Base-by-base conservation (phyloP, 2,329 filamentous ascomycete species). In the Tolypocladium paradoxum region DNA sequence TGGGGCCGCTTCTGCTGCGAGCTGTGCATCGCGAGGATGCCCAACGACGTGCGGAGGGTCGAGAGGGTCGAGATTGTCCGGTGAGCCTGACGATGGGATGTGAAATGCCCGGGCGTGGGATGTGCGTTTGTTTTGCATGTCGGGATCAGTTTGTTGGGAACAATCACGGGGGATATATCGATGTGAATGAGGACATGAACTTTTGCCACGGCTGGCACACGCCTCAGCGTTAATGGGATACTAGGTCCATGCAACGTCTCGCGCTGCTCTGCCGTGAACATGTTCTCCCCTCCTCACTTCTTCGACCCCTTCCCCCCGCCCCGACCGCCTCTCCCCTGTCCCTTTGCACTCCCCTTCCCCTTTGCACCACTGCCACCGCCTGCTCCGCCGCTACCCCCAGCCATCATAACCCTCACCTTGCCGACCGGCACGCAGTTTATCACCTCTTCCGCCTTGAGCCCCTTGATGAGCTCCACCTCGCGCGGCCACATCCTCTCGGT, bases 401-500 rank as follows among this genome's bases (percentile, higher is more conserved):
- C 75, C 74, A 87, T 81, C 82, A 95, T 87, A 38, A 95, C 81
- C 61, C 87, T 82, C 37, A 93, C 81, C 67, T 88, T 92, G 34
- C 84, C 79, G 0, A 95, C 89, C 0, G 90, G 88, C 58, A 96
- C 79, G 5, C 82, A 80, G 60, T 92, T 91, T 53, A 90, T 81
- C 18, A 90, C 79, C 71, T 96, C 91, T 55, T 88, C 84, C 24
- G 89, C 82, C 70, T 90, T 93, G 74, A 90, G 83, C 0, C 75
- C 81, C 70, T 86, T 87, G 56, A 97, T 78, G 36, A 96, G 71
- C 67, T 96, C 91, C n/a, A 87, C 80, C 69, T 97, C 93, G 18
- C 84, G 74, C 0, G 88, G 88, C 83, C 90, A 93, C 68, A 95
- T 88, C 62, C 79, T 81, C 73, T 95, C 90, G 12, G 75, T 76